phyloP scores from a whole-genome alignment of 257 asterid genomes.

The Gardenia jasminoides region DNA sequence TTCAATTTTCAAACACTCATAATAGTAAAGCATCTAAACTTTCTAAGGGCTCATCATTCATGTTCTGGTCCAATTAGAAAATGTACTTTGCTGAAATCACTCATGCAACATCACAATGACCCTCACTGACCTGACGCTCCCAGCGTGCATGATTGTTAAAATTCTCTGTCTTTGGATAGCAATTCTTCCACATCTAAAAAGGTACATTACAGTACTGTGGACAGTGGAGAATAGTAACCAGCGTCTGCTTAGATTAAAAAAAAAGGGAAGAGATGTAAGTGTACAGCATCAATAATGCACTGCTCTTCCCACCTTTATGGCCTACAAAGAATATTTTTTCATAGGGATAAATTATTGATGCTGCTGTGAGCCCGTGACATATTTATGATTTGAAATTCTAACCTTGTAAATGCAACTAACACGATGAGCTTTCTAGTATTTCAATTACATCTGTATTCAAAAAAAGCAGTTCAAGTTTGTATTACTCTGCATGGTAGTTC shows the following conservation, averaged over 20 bases:
- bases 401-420: not conserved
- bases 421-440: too few relatives aligned
- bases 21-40: constrained; percentile 7
- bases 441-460: too few relatives aligned
- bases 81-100: not conserved
- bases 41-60: constrained; percentile 8
- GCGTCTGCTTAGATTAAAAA: too few relatives aligned
- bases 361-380: too few relatives aligned
- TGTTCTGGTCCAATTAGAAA: not conserved
- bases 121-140: not conserved
- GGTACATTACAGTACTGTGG: not conserved
- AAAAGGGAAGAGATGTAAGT: too few relatives aligned
- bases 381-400: too few relatives aligned
- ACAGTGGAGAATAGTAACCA: not conserved
- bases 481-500: too few relatives aligned
- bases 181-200: too few relatives aligned
- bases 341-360: not conserved
- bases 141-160: not conserved
- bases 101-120: not conserved
- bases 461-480: too few relatives aligned
- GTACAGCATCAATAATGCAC: not conserved
- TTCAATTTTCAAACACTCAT: not conserved
- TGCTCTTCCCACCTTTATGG: too few relatives aligned
- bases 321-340: too few relatives aligned
- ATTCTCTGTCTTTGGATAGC: not conserved